Percentiles rank a stretch among this genome's conserved stretches.
These are phyloP conservation scores for Boletus insuetus DNA, from an alignment of 768 basidiomycete genomes.

Conservation along the genomic window DNA sequence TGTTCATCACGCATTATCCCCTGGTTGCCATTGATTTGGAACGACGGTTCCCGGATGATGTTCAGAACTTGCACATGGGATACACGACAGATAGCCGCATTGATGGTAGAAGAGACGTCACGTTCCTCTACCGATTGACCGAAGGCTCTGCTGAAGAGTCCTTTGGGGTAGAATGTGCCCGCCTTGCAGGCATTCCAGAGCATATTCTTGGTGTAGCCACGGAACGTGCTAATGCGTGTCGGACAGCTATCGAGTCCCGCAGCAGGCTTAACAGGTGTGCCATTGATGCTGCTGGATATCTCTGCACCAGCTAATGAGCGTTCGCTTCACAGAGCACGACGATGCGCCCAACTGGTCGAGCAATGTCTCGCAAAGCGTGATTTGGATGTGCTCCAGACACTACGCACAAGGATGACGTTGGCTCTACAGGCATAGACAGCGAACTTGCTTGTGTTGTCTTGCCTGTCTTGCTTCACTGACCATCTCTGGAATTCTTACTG, in stretches of 20 bases:
- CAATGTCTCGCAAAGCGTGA: conserved; percentile 25
- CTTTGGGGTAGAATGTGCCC: conserved; percentile 90
- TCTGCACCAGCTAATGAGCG: background rate
- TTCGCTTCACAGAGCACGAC: conserved; percentile 22
- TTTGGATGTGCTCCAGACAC: conserved; percentile 17
- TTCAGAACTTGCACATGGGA: conserved; percentile 86
- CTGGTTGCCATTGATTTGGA: conserved; percentile 70
- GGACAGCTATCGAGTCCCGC: conserved; percentile 48
- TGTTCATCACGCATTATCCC: conserved; percentile 97
- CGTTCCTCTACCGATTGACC: conserved; percentile 80
- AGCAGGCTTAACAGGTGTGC: conserved; percentile 47
- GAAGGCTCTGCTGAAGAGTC: conserved; percentile 77
- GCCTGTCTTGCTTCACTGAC: background rate
- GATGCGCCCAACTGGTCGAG: conserved; percentile 26
- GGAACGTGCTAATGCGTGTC: conserved; percentile 53
- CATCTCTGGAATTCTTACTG: background rate
- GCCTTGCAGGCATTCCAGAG: conserved; percentile 81
- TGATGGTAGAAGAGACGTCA: conserved; percentile 75
- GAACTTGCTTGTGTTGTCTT: background rate
- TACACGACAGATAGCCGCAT: conserved; percentile 67
- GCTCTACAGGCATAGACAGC: conserved; percentile 7
- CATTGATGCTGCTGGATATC: background rate
- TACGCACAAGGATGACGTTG: conserved; percentile 15
- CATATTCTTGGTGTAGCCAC: conserved; percentile 61
- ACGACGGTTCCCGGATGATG: conserved; percentile 52